Evolutionary conservation across 73 alveolate genomes (phyloP), one percentile per base, ranked within the genome.

Genomic region (Uronychia setigera): DNA sequence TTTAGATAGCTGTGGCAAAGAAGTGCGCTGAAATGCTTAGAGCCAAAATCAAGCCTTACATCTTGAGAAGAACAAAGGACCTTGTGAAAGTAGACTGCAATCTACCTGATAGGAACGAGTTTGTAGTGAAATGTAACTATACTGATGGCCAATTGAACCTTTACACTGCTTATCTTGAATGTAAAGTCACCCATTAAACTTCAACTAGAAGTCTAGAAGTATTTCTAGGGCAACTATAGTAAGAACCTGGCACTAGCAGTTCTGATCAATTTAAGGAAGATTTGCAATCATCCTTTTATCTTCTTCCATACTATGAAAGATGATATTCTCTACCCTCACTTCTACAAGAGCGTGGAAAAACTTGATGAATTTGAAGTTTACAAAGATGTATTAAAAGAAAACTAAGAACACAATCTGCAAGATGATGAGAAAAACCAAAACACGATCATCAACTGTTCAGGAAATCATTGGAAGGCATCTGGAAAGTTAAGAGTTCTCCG

Each of bases 61-160:
- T 94, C 1, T 33, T 94, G 80, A 91, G 98, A 30, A 85, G 98
- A 60, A 94, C 98, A 13, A 94, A 94, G 85, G 93, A 84, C 58
- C 88, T 76, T 59, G 85, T 93, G 87, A 82, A 58, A n/a, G 26
- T 78, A 26, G 92, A 82, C 27, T 87, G 84, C 81, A 83, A 85
- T 31, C 74, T 79, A 77, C 93, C 95, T 27, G 87, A 82, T 59
- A 89, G 94, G 74, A 92, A 83, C 59, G 98, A 94, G 84, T 88
- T 76, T 29, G 89, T 94, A 60, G 95, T 94, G 29, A 78, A 83
- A 86, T 92, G 95, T 35, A 85, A 87, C 74, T 87, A 93, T 58
- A 46, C 95, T 14, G 58, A 84, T n/a, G 95, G 84, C 30, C 91
- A 94, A 59, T 74, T 94, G 26, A 26, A 32, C 30, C 78, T 85